phyloP scores from a whole-genome alignment of 192 early-diverging fungal species.

The Coemansia sp. region DNA sequence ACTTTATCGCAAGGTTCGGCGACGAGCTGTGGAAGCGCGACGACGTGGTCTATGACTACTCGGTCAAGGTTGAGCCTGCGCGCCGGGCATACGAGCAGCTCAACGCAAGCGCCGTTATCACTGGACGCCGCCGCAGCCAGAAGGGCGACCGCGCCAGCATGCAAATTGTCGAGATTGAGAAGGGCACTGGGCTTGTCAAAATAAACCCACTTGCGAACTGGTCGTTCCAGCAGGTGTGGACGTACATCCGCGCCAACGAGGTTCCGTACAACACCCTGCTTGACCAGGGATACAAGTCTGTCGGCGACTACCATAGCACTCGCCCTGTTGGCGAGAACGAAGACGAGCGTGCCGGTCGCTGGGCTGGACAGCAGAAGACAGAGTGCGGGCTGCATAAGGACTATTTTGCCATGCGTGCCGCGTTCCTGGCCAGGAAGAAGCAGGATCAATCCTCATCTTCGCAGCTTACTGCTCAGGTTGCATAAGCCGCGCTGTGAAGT shows the following conservation, averaged over 20 bases:
- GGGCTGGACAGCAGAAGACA: slow-evolving; percentile 83
- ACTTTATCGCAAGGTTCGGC: slow-evolving; percentile 76
- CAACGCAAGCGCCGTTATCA: slow-evolving; percentile 76
- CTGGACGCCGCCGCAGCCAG: slow-evolving; percentile 87
- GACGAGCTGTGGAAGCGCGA: slow-evolving; percentile 81
- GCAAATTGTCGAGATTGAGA: slow-evolving; percentile 80
- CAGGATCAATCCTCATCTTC: slow-evolving; percentile 54
- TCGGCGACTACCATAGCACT: slow-evolving; percentile 94
- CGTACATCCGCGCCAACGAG: slow-evolving; percentile 77
- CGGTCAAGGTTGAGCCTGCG: slow-evolving; percentile 93
- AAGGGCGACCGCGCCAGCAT: slow-evolving; percentile 77
- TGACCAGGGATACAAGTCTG: slow-evolving; percentile 87
- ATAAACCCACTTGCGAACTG: slow-evolving; percentile 90
- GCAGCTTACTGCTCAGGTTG: slow-evolving; percentile 6
- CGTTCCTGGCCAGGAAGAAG: slow-evolving; percentile 75
- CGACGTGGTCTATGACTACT: slow-evolving; percentile 79
- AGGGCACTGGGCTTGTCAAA: slow-evolving; percentile 76
- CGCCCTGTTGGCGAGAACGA: slow-evolving; percentile 64
- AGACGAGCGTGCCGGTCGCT: slow-evolving; percentile 85
- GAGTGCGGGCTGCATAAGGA: slow-evolving; percentile 98
- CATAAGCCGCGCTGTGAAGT: background rate
- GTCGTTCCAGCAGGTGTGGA: slow-evolving; percentile 88
- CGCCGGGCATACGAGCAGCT: slow-evolving; percentile 81
- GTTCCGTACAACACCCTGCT: slow-evolving; percentile 90
- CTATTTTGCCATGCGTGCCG: slow-evolving; percentile 88